phyloP scores from a whole-genome alignment of 345 rosid genomes.

The Angophora floribunda region DNA sequence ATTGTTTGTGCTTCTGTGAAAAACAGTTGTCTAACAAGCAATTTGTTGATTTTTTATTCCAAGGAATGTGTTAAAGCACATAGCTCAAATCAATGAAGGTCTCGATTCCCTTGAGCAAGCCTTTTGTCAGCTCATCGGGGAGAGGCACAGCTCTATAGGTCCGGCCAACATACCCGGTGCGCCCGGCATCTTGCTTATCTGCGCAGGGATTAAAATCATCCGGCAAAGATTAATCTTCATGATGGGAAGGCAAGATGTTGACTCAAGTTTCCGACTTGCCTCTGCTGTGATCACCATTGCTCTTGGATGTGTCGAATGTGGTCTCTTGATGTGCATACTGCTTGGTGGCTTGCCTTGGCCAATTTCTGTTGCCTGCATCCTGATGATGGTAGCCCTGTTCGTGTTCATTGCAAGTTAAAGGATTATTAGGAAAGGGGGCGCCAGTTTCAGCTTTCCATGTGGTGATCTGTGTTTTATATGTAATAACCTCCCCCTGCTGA shows the following conservation, averaged over 20 bases:
- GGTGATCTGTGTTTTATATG: not conserved
- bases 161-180: not conserved
- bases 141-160: rapidly evolving
- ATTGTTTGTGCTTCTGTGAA: not conserved
- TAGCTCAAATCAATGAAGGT: not conserved
- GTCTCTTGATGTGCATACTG: not conserved
- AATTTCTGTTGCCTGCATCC: not conserved
- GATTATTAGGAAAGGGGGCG: rapidly evolving
- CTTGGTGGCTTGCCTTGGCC: not conserved
- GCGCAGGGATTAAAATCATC: not conserved
- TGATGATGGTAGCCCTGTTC: not conserved
- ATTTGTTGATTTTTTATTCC: rapidly evolving
- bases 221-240: rapidly evolving
- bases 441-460: not conserved
- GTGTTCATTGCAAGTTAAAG: not conserved
- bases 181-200: not conserved
- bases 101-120: not conserved
- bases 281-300: rapidly evolving
- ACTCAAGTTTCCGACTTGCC: not conserved
- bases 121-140: no score
- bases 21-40: not conserved
- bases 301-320: not conserved
- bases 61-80: rapidly evolving
- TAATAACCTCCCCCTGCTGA: not conserved
- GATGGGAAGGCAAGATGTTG: not conserved